Conservation (phyloP, 2,329 filamentous ascomycete genomes). For the Fusarium azukiicola region DNA sequence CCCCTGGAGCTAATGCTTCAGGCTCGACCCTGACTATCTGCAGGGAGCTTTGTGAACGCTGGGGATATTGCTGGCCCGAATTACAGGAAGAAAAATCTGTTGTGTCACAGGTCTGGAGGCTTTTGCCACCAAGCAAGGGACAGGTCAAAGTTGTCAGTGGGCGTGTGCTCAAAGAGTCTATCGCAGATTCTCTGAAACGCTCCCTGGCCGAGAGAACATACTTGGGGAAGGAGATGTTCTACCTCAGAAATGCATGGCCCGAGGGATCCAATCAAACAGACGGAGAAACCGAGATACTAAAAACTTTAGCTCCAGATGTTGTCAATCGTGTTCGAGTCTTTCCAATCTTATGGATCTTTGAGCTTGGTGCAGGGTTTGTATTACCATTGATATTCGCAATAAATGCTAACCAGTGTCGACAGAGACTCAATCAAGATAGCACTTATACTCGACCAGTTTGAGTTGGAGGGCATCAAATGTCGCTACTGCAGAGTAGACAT, state of each 20-base stretch:
- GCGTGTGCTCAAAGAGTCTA: background rate
- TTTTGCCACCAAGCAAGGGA: background rate
- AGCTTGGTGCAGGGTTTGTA: constrained; percentile 3
- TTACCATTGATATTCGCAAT: background rate
- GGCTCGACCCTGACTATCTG: background rate
- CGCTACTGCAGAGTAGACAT: background rate
- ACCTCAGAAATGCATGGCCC: background rate
- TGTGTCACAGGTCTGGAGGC: background rate
- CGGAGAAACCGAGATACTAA: background rate
- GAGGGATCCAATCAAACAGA: background rate
- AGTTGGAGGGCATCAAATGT: background rate
- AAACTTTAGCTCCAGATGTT: background rate
- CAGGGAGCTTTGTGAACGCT: background rate
- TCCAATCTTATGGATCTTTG: background rate
- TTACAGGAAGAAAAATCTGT: too few relatives aligned
- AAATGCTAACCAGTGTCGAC: background rate
- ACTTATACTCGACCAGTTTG: background rate
- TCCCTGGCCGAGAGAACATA: background rate
- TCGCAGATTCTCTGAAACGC: background rate
- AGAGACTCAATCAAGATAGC: background rate
- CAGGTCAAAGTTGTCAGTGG: background rate
- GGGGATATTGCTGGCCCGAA: too few relatives aligned
- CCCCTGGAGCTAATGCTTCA: background rate
- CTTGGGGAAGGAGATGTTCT: background rate
- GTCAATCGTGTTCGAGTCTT: background rate